Evolutionary conservation across 1,284 basidiomycete species (phyloP), one percentile per base, ranked within the genome.

Genomic region (Gomphus bonarii): DNA sequence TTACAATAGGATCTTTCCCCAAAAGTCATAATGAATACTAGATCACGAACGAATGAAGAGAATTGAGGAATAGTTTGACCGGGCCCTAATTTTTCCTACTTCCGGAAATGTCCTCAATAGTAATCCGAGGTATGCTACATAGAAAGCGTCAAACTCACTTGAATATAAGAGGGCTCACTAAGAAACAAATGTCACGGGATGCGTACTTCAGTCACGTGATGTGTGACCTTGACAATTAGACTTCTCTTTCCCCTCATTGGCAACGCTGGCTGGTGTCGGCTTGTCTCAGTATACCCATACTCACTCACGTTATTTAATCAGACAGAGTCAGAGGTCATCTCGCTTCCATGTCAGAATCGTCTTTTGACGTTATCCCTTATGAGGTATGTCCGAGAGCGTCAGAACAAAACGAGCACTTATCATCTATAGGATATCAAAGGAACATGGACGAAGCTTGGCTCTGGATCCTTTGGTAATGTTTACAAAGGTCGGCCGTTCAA

Each of bases 391-490:
- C 5, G 6, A n/a, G n/a, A n/a, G n/a, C n/a, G 51, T 18, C 55
- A 30, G 22, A 25, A 20, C 33, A 30, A 14, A 56, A 12, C 20
- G 49, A 46, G 38, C 11, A 33, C 30, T 25, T 22, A 54, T 55
- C 44, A 54, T 35, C 43, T 54, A 28, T 62, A 94, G 90, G 91
- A 91, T 68, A 89, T 94, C 73, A 84, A 85, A 68, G 91, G 90
- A 55, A 76, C 85, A 40, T 94, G 91, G 90, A 84, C 84, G 72
- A 87, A 88, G 65, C 74, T 97, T 3, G 93, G 93, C 18, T 84
- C 88, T 33, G 93, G 93, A 4, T 93, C 89, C 35, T 97, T 95
- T 71, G 93, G 93, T 6, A 90, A 91, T 61, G 93, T 97, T 47
- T 93, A 88, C 75, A 91, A 88, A 69, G 91, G 91, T 87, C 54